Conservation (phyloP, 345 rosid species). For the Raphanus raphanistrum region DNA sequence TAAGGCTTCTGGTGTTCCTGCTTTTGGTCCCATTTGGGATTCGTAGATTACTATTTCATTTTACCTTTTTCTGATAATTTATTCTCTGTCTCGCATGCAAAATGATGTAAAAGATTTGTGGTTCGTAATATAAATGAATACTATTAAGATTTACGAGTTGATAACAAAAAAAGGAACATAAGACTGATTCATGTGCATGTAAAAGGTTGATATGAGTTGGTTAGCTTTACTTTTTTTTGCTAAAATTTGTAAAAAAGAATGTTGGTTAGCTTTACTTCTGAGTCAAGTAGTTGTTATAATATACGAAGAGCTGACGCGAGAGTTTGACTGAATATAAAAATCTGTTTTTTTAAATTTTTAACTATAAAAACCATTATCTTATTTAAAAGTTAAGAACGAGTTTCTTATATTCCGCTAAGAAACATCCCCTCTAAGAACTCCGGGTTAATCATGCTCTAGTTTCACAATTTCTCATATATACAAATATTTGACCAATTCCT, state of each 20-base stretch:
- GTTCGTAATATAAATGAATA: neutral
- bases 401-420: too few relatives aligned
- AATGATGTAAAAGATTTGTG: neutral
- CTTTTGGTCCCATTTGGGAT: conserved; percentile 96
- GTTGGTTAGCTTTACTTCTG: neutral
- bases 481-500: neutral
- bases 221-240: neutral
- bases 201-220: neutral
- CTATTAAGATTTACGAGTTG: neutral
- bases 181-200: neutral
- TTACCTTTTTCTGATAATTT: neutral
- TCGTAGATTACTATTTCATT: conserved; percentile 40
- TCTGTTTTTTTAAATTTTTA: too few relatives aligned
- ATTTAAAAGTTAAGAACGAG: too few relatives aligned
- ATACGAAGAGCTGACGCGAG: neutral
- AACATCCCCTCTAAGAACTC: too few relatives aligned
- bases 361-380: too few relatives aligned
- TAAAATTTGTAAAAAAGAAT: too few relatives aligned
- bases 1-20: conserved; percentile 59
- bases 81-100: neutral
- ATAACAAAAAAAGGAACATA: neutral
- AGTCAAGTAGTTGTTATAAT: neutral
- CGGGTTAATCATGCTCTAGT: too few relatives aligned
- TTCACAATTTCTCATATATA: neutral
- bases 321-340: too few relatives aligned